Conservation (phyloP, 768 basidiomycete genomes). For the Zangia roseola region DNA sequence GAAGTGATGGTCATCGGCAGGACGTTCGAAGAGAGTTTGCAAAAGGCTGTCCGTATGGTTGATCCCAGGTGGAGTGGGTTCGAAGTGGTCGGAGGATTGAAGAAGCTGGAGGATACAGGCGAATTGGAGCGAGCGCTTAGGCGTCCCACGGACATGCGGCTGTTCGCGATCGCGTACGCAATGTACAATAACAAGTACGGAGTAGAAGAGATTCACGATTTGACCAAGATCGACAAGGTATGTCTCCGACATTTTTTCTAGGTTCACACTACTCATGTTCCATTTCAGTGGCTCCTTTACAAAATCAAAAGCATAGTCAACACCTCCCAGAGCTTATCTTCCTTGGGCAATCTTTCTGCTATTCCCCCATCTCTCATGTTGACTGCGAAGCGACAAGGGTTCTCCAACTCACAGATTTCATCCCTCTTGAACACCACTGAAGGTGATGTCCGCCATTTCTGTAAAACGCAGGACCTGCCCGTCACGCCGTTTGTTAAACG, state of each 20-base stretch:
- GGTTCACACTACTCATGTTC: not conserved
- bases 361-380: constrained; percentile 77
- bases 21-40: constrained; percentile 97
- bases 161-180: constrained; percentile 97
- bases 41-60: constrained; percentile 97
- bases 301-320: constrained; percentile 99
- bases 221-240: constrained; percentile 98
- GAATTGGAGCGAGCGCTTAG: constrained; percentile 75
- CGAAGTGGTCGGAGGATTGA: constrained; percentile 87
- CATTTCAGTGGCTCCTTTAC: constrained; percentile 87
- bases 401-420: constrained; percentile 91
- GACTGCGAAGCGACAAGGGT: constrained; percentile 92
- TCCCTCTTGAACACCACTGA: constrained; percentile 74
- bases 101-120: constrained; percentile 68
- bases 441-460: constrained; percentile 74
- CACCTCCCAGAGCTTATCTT: constrained; percentile 74
- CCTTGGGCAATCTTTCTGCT: constrained; percentile 63
- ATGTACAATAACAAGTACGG: constrained; percentile 93
- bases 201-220: constrained; percentile 84
- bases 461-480: constrained; percentile 68
- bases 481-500: constrained; percentile 98
- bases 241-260: no score
- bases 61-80: constrained; percentile 97
- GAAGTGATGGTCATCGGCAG: constrained; percentile 99
- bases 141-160: constrained; percentile 89